phyloP scores from a whole-genome alignment of 768 basidiomycete genomes.

The Leccinum subgranulosum region DNA sequence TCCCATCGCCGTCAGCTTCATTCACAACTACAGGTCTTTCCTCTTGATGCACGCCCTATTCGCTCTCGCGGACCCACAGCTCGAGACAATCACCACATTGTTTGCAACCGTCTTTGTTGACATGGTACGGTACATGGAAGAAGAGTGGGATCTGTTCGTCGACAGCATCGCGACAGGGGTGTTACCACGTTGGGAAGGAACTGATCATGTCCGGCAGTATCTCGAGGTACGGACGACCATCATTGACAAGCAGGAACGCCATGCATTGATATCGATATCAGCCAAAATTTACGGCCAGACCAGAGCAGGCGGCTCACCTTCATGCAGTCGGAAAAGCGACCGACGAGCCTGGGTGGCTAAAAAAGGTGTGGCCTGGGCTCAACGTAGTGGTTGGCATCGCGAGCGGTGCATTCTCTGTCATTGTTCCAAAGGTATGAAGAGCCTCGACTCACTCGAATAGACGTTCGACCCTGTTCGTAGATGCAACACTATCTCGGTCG shows the following conservation, averaged over 20 bases:
- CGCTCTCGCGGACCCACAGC: slow-evolving; percentile 14
- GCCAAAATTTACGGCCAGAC: slow-evolving; percentile 10
- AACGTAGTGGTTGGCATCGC: slow-evolving; percentile 15
- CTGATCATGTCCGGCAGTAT: slow-evolving; percentile 9
- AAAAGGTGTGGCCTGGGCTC: slow-evolving; percentile 11
- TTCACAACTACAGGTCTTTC: slow-evolving; percentile 16
- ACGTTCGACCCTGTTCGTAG: slow-evolving; percentile 1
- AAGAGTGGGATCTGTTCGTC: slow-evolving; percentile 20
- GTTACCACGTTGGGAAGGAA: slow-evolving; percentile 20
- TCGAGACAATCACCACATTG: slow-evolving; percentile 16
- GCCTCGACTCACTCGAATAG: background rate
- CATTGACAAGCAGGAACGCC: background rate
- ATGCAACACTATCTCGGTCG: slow-evolving; percentile 14
- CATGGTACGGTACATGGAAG: slow-evolving; percentile 18
- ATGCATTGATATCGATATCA: background rate
- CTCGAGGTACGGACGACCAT: slow-evolving; percentile 9
- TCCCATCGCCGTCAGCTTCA: slow-evolving; percentile 19
- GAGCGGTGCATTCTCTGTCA: slow-evolving; percentile 15
- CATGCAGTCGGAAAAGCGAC: slow-evolving; percentile 13
- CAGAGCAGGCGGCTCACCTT: slow-evolving; percentile 16
- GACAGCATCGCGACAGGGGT: slow-evolving; percentile 11
- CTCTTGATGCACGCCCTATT: slow-evolving; percentile 23
- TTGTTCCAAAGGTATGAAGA: slow-evolving; percentile 13
- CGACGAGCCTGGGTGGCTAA: slow-evolving; percentile 16
- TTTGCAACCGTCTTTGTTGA: slow-evolving; percentile 21